A percentile compares a stretch with the other conserved stretches of the same genome.
Conservation (phyloP, 2,329 filamentous ascomycete genomes). For the Teratosphaeria zuluensis region DNA sequence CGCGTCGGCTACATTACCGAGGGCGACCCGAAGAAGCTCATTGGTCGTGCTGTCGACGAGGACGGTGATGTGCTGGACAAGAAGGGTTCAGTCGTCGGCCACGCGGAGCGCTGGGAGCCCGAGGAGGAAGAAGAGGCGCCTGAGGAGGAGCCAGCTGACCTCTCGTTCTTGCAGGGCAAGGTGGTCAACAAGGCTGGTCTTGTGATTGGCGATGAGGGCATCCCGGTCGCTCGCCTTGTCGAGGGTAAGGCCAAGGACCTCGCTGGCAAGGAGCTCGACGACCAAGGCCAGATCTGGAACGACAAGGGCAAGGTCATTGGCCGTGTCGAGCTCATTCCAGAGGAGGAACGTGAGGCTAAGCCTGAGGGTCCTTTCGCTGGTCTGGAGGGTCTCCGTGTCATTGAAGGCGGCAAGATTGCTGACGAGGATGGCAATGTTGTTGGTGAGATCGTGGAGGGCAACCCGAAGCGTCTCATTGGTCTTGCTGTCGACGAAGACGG, state of each 20-base stretch:
- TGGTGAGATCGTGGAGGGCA: conserved; percentile 48
- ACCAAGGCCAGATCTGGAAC: conserved; percentile 61
- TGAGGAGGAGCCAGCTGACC: conserved; percentile 30
- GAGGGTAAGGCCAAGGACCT: conserved; percentile 57
- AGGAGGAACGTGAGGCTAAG: conserved; percentile 49
- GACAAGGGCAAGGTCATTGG: conserved; percentile 64
- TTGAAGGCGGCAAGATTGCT: conserved; percentile 39
- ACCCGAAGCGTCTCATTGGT: conserved; percentile 50
- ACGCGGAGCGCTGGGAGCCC: conserved; percentile 49
- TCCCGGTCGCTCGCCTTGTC: conserved; percentile 52
- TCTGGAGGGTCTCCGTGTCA: conserved; percentile 39
- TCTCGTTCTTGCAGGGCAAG: conserved; percentile 37
- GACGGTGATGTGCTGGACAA: conserved; percentile 46
- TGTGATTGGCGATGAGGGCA: conserved; percentile 41
- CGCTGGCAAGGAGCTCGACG: conserved; percentile 60
- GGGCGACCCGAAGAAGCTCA: conserved; percentile 42
- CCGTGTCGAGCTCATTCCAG: conserved; percentile 56
- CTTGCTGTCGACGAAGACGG: conserved; percentile 53
- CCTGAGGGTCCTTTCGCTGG: conserved; percentile 43
- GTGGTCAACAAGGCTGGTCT: conserved; percentile 42
- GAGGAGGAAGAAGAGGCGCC: conserved; percentile 49
- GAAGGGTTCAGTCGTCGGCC: conserved; percentile 43
- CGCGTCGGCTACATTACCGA: conserved; percentile 40
- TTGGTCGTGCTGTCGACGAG: conserved; percentile 41
- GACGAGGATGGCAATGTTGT: conserved; percentile 43